phyloP scores from a whole-genome alignment of 2,329 filamentous ascomycete species.

The Ascochyta rabiei region DNA sequence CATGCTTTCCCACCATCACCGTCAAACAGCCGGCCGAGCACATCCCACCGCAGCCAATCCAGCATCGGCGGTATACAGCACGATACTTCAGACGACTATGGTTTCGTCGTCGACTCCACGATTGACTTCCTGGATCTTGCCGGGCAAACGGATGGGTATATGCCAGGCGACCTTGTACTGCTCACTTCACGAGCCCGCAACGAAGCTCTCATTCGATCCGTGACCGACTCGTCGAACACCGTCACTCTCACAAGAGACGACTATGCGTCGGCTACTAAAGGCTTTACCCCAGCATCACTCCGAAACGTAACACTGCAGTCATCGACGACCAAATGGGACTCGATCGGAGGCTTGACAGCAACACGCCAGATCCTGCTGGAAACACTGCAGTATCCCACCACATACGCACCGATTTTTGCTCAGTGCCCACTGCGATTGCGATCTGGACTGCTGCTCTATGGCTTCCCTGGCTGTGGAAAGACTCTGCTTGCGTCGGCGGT shows the following conservation, averaged over 20 bases:
- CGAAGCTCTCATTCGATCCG: conserved; percentile 86
- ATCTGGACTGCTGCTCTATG: conserved; percentile 90
- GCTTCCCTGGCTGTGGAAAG: conserved; percentile 95
- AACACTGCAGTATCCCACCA: conserved; percentile 95
- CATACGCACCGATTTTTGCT: conserved; percentile 96
- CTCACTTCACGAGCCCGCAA: conserved; percentile 87
- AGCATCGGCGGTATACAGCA: conserved; percentile 42
- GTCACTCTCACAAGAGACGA: conserved; percentile 74
- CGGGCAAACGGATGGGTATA: conserved; percentile 94
- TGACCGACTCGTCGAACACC: conserved; percentile 53
- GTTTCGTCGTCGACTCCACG: conserved; percentile 74
- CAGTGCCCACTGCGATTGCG: conserved; percentile 93
- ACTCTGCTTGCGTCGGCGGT: conserved; percentile 94
- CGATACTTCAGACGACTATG: conserved; percentile 52
- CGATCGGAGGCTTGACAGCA: conserved; percentile 84
- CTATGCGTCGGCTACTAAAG: conserved; percentile 83
- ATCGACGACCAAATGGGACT: conserved; percentile 88
- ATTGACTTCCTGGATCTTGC: conserved; percentile 93
- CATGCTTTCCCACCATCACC: conserved; percentile 52
- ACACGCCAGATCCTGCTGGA: conserved; percentile 92
- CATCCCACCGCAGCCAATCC: conserved; percentile 52
- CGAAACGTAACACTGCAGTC: conserved; percentile 93
- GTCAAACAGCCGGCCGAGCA: conserved; percentile 53
- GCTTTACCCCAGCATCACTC: conserved; percentile 92
- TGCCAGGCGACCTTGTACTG: conserved; percentile 90